Evolutionary conservation across 2,329 filamentous ascomycete genomes (phyloP).

Genomic region (Aspergillus ochraceoroseus): DNA sequence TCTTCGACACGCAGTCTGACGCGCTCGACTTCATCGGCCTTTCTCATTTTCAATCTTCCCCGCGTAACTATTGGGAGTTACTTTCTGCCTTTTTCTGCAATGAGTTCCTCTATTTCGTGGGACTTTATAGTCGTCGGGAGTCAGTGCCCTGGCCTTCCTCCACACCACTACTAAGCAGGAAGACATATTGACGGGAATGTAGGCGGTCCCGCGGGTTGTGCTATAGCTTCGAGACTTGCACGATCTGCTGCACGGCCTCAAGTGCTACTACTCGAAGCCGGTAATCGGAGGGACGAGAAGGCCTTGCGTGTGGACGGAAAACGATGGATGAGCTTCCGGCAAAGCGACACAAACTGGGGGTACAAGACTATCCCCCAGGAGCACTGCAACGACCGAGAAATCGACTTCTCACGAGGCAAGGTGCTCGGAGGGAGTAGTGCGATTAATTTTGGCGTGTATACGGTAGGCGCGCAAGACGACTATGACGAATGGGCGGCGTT

Average conservation of each 20-base stretch:
- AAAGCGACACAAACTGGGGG: slow-evolving; percentile 50
- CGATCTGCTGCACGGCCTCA: slow-evolving; percentile 45
- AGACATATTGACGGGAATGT: too few species aligned
- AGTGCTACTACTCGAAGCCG: slow-evolving; percentile 60
- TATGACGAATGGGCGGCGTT: slow-evolving; percentile 58
- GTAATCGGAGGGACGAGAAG: slow-evolving; percentile 47
- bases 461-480: slow-evolving; percentile 54
- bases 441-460: slow-evolving; percentile 55
- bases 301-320: slow-evolving; percentile 51
- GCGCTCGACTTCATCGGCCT: too few species aligned
- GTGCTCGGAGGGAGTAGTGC: slow-evolving; percentile 51
- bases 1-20: too few species aligned
- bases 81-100: too few species aligned
- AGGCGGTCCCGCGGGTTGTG: slow-evolving; percentile 59
- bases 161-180: too few species aligned
- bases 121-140: too few species aligned
- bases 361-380: slow-evolving; percentile 50
- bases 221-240: slow-evolving; percentile 53
- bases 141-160: too few species aligned
- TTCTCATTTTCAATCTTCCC: too few species aligned
- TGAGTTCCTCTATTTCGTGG: too few species aligned
- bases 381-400: slow-evolving; percentile 41
- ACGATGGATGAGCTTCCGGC: slow-evolving; percentile 51
- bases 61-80: too few species aligned
- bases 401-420: slow-evolving; percentile 50